Conservation (phyloP, 1,139 yeast genomes). For the Diutina mesorugosa region DNA sequence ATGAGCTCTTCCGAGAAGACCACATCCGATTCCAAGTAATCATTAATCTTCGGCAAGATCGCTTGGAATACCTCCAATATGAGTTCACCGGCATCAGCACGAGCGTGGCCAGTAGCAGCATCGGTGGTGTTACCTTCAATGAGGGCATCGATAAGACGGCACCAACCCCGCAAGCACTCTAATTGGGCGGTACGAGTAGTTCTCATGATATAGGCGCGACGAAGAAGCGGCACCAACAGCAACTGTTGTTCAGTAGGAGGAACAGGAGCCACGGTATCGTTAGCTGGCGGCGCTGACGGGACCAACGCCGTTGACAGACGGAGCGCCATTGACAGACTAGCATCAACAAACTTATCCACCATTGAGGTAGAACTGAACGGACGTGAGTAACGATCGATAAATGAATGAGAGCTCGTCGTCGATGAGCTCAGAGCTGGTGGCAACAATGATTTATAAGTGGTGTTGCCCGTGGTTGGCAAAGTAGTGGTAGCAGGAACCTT, state of each 20-base stretch:
- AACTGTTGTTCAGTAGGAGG: background rate
- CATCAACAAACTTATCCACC: background rate
- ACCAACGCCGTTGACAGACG: background rate
- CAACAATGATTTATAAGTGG: background rate
- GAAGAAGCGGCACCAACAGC: background rate
- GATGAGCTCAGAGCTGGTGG: background rate
- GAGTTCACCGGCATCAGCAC: conserved; percentile 15
- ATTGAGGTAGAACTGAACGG: background rate
- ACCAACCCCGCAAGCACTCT: background rate
- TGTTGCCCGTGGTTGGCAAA: background rate
- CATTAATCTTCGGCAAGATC: conserved; percentile 57
- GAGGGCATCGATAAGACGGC: background rate
- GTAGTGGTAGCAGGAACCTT: background rate
- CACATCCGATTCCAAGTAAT: conserved; percentile 55
- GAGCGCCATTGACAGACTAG: background rate
- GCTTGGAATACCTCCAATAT: conserved; percentile 67
- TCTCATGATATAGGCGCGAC: background rate
- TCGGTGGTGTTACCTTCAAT: background rate
- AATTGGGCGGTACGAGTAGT: background rate
- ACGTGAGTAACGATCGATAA: background rate
- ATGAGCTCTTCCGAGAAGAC: conserved; percentile 66
- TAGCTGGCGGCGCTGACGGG: background rate
- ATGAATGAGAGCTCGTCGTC: background rate
- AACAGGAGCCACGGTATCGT: background rate
- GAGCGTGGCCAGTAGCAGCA: background rate